Base-by-base conservation (phyloP, 192 early-diverging fungal species). In the Coemansia sp. region DNA sequence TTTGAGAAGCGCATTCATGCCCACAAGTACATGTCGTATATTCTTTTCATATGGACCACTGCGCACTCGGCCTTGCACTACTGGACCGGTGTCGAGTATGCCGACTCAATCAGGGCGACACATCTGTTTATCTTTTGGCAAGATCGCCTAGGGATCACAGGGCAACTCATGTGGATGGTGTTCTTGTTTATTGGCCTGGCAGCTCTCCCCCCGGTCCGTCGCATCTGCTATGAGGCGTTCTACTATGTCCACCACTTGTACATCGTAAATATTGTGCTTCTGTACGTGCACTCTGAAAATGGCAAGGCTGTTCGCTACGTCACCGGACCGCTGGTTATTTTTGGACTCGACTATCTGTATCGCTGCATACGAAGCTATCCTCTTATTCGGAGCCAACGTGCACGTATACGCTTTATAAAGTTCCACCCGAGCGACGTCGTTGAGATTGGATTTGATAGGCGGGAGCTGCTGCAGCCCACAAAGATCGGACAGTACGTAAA, bases 221-320 rank as follows among this genome's bases (percentile, higher is more conserved):
- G 75, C 29, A 51, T 76, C 53, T 80, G 87, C 61, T 94, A 92
- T 73, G 91, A 94, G 80, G 58, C 79, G 59, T 94, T 94, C 71
- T 92, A 90, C 87, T 91, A 89, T 70, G 80, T 88, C 71, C 92
- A 94, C 77, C 92, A 94, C 66, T 80, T 92, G 25, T 90, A 87
- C 64, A 45, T 92, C 39, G 75, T 86, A 21, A 93, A 89, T 79
- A 92, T 90, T 72, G 71, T 83, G 33, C 74, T 86, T 58, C 82
- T 91, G 29, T 88, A 91, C 57, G 72, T 92, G 61, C 92, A 94
- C 61, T 86, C 86, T 21, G 81, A 85, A 25, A 87, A 84, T 66
- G 87, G 87, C 62, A 72, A 88, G 62, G 84, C 72, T 16, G 58
- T 67, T 16, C 63, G 64, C 26, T 81, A 71, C 35, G 55, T 81